Evolutionary conservation across 2,329 filamentous ascomycete genomes (phyloP), one percentile per base, ranked within the genome.

Genomic region (Periglandula ipomoeae): DNA sequence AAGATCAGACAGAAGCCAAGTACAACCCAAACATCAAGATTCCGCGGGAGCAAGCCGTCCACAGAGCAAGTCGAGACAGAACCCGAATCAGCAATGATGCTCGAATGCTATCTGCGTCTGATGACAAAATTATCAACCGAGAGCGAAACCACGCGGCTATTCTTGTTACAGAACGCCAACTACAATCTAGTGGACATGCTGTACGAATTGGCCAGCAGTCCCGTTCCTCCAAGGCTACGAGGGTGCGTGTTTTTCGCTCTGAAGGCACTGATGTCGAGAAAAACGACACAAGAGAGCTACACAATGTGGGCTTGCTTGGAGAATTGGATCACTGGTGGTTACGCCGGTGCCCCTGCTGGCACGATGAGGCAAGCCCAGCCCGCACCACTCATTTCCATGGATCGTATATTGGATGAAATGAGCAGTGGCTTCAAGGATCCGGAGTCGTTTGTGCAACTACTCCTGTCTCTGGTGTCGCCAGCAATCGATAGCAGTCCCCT

Each of bases 61-160:
- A 72, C 72, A 17, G 82, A 85, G 40, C 77, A 85, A 52, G 82
- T 88, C 52, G 89, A 95, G 62, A 75, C 77, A 24, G 91, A 96
- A 61, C 87, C 89, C 4, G 94, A 98, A 65, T 94, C 88, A 37
- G 84, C 85, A n/a, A 87, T 95, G 68, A 96, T 98, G 88, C 75
- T 98, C 24, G 89, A 96, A 61, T 91, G 89, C 57, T 97, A 97
- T 63, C 74, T 98, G 46, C 82, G 91, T 26, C 76, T 98, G 5
- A 86, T 95, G 58, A 81, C 88, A 3, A 89, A 94, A 64, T 72
- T 98, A 9, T 84, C 85, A 53, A 75, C 78, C 20, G 82, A 91
- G 61, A 95, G 88, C 59, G 73, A 78, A 50, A 71, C 74, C 19
- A 85, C 89, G 1, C 79, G 91, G 44, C 69, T 78, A 30, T 95